Evolutionary conservation across 2,329 filamentous ascomycete species (phyloP).

Genomic region (Hansfordia pulvinata): DNA sequence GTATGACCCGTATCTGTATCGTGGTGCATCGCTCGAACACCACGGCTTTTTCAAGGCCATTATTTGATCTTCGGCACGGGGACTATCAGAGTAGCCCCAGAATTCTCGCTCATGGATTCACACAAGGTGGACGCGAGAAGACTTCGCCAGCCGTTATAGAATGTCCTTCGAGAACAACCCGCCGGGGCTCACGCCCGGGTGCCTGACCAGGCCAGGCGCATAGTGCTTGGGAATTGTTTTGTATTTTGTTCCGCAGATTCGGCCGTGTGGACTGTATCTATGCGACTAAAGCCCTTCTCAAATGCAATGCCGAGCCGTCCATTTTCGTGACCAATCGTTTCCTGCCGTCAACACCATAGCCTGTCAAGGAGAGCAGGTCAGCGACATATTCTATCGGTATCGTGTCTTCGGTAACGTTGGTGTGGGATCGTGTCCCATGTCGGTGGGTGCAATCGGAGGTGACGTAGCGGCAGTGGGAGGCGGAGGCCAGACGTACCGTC

Average conservation of each 20-base stretch:
- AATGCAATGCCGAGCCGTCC: conserved; percentile 15
- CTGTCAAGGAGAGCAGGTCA: conserved; percentile 6
- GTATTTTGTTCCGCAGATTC: conserved; percentile 6
- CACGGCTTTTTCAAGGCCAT: conserved; percentile 49
- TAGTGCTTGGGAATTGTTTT: conserved; percentile 1
- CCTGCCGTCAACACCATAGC: conserved; percentile 9
- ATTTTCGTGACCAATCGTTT: conserved; percentile 14
- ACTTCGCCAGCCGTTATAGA: conserved; percentile 37
- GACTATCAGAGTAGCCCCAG: conserved; percentile 43
- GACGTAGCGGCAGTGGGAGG: too few species aligned
- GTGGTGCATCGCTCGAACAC: conserved; percentile 36
- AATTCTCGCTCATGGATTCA: conserved; percentile 33
- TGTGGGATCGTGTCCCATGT: neutral
- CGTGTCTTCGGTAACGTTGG: neutral
- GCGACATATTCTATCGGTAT: too few species aligned
- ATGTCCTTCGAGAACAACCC: conserved; percentile 5
- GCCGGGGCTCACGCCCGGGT: conserved; percentile 1
- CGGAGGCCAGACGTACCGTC: too few species aligned
- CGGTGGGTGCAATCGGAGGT: too few species aligned
- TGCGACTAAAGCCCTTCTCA: conserved; percentile 16
- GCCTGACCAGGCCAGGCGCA: conserved; percentile 3
- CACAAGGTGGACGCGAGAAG: conserved; percentile 32
- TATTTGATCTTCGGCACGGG: conserved; percentile 43
- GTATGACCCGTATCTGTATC: conserved; percentile 57
- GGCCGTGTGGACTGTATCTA: conserved; percentile 5